Base-by-base conservation (phyloP, 257 asterid genomes). In the Verbena officinalis region DNA sequence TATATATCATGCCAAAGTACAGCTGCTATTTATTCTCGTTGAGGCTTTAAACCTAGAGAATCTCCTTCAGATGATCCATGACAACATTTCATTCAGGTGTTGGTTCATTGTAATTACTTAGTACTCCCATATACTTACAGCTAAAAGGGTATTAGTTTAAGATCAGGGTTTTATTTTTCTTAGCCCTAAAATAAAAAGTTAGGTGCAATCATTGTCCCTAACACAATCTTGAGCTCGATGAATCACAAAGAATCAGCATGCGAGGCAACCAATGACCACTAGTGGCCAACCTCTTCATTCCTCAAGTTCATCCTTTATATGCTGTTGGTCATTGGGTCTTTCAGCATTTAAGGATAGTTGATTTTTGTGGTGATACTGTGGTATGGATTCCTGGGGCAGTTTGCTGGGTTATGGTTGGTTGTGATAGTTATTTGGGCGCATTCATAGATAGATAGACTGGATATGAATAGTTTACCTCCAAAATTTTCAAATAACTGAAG, bases 1-100 rank as follows among this genome's bases (percentile, higher is more conserved):
- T 46, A 80, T 89, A 75, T 81, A 81, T 80, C 90, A 78, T 78
- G 86, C 86, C 58, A 87, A 88, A 86, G 91, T 90, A 70, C 95
- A 86, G 77, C 77, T 94, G 76, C 73, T 87, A 36, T 81, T 90
- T 74, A 83, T 88, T 77, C 96, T 94, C 70, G 90, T 94, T 15
- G 95, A 90, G 79, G 81, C 95, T 59, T 71, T 94, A 74, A 85
- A 94, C 76, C 81, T 94, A 77, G 99, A 94, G 77, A 84, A 38
- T 83, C 88, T 94, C 65, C 91, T 94, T 59, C 97, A 90, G 64
- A 86, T 90, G 97, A 72, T 91, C 78, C 93, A 88, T 59, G 99
- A 94, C 72, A 88, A 80, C 70, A 73, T 65, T 71, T 81, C 97
- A 4, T 88, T 88, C 88, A 87, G 99, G 99, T 93, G 77, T 81